Evolutionary conservation across 345 rosid species (phyloP).

Genomic region (Jatropha curcas): DNA sequence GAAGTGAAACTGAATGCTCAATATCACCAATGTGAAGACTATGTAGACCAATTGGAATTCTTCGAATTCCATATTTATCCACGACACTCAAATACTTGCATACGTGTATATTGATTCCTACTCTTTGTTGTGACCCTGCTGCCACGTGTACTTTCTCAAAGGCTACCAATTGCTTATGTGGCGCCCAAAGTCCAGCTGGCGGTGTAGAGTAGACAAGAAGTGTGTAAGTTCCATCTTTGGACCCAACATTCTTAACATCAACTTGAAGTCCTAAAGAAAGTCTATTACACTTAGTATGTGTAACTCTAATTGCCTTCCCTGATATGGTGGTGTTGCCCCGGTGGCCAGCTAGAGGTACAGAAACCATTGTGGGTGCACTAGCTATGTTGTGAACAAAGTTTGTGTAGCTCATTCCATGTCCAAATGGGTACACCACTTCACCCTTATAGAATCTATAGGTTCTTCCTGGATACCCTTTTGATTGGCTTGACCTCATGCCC

Average conservation of each 20-base stretch:
- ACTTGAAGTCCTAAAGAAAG: slow-evolving; percentile 60
- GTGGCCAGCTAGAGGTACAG: slow-evolving; percentile 52
- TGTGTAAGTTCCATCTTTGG: slow-evolving; percentile 64
- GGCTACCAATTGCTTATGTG: slow-evolving; percentile 68
- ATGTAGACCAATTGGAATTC: slow-evolving; percentile 82
- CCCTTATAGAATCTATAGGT: slow-evolving; percentile 71
- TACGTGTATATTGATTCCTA: slow-evolving; percentile 65
- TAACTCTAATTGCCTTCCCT: slow-evolving; percentile 64
- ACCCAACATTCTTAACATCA: slow-evolving; percentile 63
- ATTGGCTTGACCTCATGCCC: slow-evolving; percentile 28
- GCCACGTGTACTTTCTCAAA: slow-evolving; percentile 63
- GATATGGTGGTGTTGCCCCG: slow-evolving; percentile 44
- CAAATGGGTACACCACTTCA: slow-evolving; percentile 76
- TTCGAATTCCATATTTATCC: slow-evolving; percentile 71
- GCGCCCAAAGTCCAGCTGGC: slow-evolving; percentile 70
- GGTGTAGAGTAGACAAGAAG: slow-evolving; percentile 69
- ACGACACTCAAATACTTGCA: slow-evolving; percentile 86
- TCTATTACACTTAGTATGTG: slow-evolving; percentile 58
- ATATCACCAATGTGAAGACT: slow-evolving; percentile 63
- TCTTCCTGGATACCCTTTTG: slow-evolving; percentile 27
- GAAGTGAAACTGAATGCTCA: slow-evolving; percentile 64
- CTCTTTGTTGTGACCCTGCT: slow-evolving; percentile 48
- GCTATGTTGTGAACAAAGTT: slow-evolving; percentile 55
- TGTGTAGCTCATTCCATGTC: slow-evolving; percentile 84
- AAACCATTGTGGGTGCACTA: slow-evolving; percentile 50